Percentiles rank a stretch among this genome's conserved stretches.
Conservation (phyloP, 2,329 filamentous ascomycete genomes). For the Penicillium sp. region DNA sequence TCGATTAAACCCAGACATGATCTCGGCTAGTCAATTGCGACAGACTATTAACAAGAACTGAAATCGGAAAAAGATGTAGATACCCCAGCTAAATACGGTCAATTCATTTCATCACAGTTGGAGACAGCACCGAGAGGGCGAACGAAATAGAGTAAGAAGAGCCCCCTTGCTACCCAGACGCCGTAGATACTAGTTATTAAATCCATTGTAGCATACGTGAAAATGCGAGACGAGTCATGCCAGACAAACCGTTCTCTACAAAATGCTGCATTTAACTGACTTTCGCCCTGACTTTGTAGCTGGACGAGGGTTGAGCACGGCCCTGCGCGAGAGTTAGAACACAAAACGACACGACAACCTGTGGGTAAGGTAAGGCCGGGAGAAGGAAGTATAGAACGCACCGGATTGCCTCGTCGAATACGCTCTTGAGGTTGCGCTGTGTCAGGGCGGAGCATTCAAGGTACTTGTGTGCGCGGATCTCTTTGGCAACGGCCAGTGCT, state of each 20-base stretch:
- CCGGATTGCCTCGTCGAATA: conserved; percentile 98
- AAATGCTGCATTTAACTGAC: conserved; percentile 42
- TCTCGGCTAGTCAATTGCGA: conserved; percentile 7
- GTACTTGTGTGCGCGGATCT: conserved; percentile 95
- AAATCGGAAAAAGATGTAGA: conserved; percentile 14
- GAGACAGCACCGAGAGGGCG: conserved; percentile 17
- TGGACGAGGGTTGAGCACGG: conserved; percentile 49
- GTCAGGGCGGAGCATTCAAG: conserved; percentile 96
- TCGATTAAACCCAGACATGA: neutral
- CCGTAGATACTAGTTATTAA: conserved; percentile 41
- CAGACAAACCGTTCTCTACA: conserved; percentile 33
- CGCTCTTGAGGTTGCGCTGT: conserved; percentile 94
- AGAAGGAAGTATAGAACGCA: conserved; percentile 49
- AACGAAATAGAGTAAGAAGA: conserved; percentile 20
- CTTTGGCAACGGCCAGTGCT: conserved; percentile 81
- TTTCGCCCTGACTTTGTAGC: conserved; percentile 43
- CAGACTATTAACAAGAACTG: conserved; percentile 7
- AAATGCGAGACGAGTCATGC: conserved; percentile 19
- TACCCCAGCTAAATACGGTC: conserved; percentile 20
- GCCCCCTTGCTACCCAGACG: conserved; percentile 33
- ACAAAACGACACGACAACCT: neutral
- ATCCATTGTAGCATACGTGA: conserved; percentile 33
- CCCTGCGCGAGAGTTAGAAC: conserved; percentile 29
- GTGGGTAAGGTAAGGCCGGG: neutral
- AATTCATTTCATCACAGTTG: conserved; percentile 29